These are phyloP conservation scores for Chiua virens DNA, from an alignment of 768 basidiomycete genomes.

Conservation along the genomic window DNA sequence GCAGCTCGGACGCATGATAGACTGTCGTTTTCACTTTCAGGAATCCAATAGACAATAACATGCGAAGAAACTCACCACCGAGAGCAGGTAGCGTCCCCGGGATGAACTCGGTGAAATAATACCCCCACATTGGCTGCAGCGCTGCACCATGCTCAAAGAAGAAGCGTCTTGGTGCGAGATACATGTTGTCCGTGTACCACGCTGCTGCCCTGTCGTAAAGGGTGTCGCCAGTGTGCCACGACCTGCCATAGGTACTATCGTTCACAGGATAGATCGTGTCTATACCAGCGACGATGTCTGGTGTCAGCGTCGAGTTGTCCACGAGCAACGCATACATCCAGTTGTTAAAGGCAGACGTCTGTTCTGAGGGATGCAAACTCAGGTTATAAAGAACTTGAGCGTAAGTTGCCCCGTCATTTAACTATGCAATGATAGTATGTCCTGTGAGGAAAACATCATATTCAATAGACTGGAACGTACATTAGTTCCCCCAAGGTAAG, in stretches of 20 bases:
- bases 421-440: background rate
- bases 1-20: conserved; percentile 15
- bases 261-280: conserved; percentile 47
- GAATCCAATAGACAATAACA: too few relatives aligned
- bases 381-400: conserved; percentile 34
- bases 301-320: conserved; percentile 40
- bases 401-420: conserved; percentile 14
- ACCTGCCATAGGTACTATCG: conserved; percentile 45
- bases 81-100: conserved; percentile 48
- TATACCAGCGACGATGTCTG: conserved; percentile 39
- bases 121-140: conserved; percentile 50
- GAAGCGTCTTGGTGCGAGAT: conserved; percentile 47
- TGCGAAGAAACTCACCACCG: conserved; percentile 41
- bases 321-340: conserved; percentile 52
- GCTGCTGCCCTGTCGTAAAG: conserved; percentile 55
- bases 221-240: conserved; percentile 59
- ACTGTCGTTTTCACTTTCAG: conserved; percentile 1
- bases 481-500: conserved; percentile 57
- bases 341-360: conserved; percentile 44
- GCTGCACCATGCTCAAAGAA: conserved; percentile 50
- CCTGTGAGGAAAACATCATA: background rate
- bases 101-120: conserved; percentile 57
- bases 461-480: conserved; percentile 26
- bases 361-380: conserved; percentile 37
- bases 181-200: conserved; percentile 63